phyloP scores from a whole-genome alignment of 2,329 filamentous ascomycete species.

The Pseudogymnoascus sp. region DNA sequence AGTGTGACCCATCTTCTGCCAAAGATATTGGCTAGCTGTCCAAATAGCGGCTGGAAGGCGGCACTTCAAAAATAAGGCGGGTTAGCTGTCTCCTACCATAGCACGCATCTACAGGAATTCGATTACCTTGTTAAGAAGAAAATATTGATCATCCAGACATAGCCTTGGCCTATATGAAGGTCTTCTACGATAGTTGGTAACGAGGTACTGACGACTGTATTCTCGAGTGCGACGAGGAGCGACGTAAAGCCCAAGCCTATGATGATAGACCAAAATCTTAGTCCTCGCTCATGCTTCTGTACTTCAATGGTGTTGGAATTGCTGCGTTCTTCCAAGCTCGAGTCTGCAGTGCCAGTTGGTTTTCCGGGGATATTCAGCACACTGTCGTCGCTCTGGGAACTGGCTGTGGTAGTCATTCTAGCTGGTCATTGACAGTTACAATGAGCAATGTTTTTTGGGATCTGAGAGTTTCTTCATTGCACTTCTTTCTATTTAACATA shows the following conservation, averaged over 20 bases:
- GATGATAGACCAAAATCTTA: slow-evolving; percentile 4
- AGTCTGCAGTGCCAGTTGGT: not conserved
- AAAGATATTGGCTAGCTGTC: slow-evolving; percentile 44
- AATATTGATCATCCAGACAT: slow-evolving; percentile 16
- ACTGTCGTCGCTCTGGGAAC: not conserved
- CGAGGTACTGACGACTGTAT: slow-evolving; percentile 15
- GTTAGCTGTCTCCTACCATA: not conserved
- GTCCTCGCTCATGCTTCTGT: not conserved
- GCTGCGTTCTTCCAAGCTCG: not conserved
- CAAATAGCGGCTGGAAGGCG: slow-evolving; percentile 41
- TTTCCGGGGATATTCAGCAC: not conserved
- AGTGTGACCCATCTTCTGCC: slow-evolving; percentile 39
- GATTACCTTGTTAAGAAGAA: slow-evolving; percentile 9
- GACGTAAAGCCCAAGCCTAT: not conserved
- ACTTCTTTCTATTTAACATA: not conserved
- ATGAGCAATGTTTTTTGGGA: not conserved
- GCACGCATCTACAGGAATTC: slow-evolving; percentile 10
- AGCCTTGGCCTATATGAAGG: slow-evolving; percentile 10
- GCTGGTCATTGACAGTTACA: not conserved
- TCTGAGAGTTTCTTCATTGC: not conserved
- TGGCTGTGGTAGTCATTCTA: not conserved
- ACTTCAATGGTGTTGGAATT: not conserved
- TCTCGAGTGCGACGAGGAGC: slow-evolving; percentile 13
- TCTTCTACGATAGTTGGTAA: slow-evolving; percentile 17
- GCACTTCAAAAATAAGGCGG: slow-evolving; percentile 22